Conservation (phyloP, 2,329 filamentous ascomycete genomes). For the Colletotrichum liaoningense region DNA sequence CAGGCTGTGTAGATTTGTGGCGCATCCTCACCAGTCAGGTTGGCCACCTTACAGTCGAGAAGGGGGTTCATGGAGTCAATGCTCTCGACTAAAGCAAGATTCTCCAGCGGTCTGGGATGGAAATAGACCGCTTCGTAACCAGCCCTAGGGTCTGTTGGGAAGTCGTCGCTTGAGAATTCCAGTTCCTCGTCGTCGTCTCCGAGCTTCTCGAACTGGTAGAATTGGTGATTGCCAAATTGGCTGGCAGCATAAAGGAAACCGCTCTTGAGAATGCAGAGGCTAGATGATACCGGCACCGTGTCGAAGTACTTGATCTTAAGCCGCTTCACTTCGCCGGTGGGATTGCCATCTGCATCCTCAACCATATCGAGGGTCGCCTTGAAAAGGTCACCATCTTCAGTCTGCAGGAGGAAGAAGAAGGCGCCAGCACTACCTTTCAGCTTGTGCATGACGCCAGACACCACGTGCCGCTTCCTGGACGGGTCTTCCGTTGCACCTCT, state of each 20-base stretch:
- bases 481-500: slow-evolving; percentile 92
- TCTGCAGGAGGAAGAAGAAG: slow-evolving; percentile 97
- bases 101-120: slow-evolving; percentile 81
- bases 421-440: slow-evolving; percentile 84
- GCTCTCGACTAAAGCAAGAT: slow-evolving; percentile 85
- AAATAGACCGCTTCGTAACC: slow-evolving; percentile 87
- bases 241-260: slow-evolving; percentile 94
- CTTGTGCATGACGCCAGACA: slow-evolving; percentile 96
- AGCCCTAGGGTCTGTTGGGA: slow-evolving; percentile 78
- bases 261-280: slow-evolving; percentile 91
- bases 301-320: slow-evolving; percentile 98
- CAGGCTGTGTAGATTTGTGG: slow-evolving; percentile 96
- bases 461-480: slow-evolving; percentile 86
- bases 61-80: slow-evolving; percentile 92
- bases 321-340: slow-evolving; percentile 82
- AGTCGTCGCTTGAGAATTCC: slow-evolving; percentile 87
- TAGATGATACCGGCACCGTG: slow-evolving; percentile 89
- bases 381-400: slow-evolving; percentile 98
- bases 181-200: slow-evolving; percentile 94
- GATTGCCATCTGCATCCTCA: slow-evolving; percentile 81
- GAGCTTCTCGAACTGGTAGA: slow-evolving; percentile 97
- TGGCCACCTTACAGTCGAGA: slow-evolving; percentile 90
- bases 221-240: slow-evolving; percentile 92
- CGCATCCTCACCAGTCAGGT: slow-evolving; percentile 90
- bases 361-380: slow-evolving; percentile 95